Evolutionary conservation across 306 rosid species (phyloP), one percentile per base, ranked within the genome.

Genomic region (Trifolium fragiferum): DNA sequence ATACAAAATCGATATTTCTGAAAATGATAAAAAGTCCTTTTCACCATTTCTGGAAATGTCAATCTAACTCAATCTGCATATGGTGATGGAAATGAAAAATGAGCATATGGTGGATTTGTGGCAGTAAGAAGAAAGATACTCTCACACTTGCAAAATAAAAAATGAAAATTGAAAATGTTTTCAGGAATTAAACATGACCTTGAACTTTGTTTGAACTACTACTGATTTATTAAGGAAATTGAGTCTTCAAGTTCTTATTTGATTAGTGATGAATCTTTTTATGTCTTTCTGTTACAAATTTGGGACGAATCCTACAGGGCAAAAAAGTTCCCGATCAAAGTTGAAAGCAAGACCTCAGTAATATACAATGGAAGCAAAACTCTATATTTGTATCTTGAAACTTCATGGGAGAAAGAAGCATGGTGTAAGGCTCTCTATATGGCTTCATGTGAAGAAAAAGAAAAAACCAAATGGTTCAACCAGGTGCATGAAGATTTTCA

Each of bases 401-500:
- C 99, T 80, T 90, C 99, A 30, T 92, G 93, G 95, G 97, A 90
- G 78, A 94, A 94, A 82, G 99, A 94, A 87, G 86, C 97, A 44
- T 94, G 99, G 99, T 94, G 97, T 87, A 94, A 87, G 81, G 96
- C 97, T 75, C 99, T 94, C 74, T 88, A 89, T 78, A 80, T 90
- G 76, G 96, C 92, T 64, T 86, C 99, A 16, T 84, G 86, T 68
- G 90, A 80, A 30, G 82, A 79, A 70, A 76, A 80, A 54, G 88
- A 86, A 68, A 91, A 79, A 81, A 43, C 85, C 49, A 83, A 83
- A 55, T 83, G 90, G 93, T 82, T 85, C 65, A 35, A 78, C 74
- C 85, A 81, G 86, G 80, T 94, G 89, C 88, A 83, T 13, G 81
- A 86, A 79, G 95, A 90, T 51, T 94, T 91, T 70, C 88, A 80